Conservation (phyloP, 148 eudicot species). For the Spergularia bocconei region DNA sequence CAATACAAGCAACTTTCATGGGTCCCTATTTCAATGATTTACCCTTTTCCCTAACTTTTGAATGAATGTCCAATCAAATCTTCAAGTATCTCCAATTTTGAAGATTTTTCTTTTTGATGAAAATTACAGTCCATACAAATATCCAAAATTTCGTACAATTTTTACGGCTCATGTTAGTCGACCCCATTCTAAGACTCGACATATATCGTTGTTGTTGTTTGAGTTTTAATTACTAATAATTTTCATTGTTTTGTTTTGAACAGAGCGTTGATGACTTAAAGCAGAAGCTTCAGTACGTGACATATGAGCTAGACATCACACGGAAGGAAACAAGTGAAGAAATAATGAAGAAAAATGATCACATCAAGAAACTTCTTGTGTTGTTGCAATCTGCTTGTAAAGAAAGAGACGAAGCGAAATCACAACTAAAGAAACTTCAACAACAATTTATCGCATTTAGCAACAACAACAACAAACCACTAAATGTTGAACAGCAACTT, state of each 20-base stretch:
- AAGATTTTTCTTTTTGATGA: not conserved
- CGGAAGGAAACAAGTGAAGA: conserved; percentile 41
- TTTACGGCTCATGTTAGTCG: not conserved
- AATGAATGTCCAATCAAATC: not conserved
- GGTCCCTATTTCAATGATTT: conserved; percentile 22
- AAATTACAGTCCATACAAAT: not conserved
- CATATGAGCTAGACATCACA: conserved; percentile 48
- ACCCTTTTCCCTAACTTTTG: conserved; percentile 27
- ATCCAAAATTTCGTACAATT: not conserved
- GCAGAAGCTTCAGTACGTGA: conserved; percentile 50
- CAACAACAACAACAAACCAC: conserved; percentile 32
- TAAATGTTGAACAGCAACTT: conserved; percentile 2
- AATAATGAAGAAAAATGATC: conserved; percentile 36
- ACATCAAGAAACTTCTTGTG: conserved; percentile 35
- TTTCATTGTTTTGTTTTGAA: not conserved
- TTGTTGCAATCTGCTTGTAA: conserved; percentile 37
- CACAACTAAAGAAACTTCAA: conserved; percentile 44
- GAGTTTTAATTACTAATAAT: not conserved
- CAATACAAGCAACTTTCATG: not conserved
- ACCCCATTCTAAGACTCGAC: too few species aligned
- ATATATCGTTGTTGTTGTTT: too few species aligned
- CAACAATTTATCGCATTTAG: conserved; percentile 24
- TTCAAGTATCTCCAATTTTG: too few species aligned
- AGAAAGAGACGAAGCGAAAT: conserved; percentile 74
- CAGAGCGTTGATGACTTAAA: conserved; percentile 57